Evolutionary conservation across 2,329 filamentous ascomycete genomes (phyloP).

Genomic region (Bipolaris gigantea): DNA sequence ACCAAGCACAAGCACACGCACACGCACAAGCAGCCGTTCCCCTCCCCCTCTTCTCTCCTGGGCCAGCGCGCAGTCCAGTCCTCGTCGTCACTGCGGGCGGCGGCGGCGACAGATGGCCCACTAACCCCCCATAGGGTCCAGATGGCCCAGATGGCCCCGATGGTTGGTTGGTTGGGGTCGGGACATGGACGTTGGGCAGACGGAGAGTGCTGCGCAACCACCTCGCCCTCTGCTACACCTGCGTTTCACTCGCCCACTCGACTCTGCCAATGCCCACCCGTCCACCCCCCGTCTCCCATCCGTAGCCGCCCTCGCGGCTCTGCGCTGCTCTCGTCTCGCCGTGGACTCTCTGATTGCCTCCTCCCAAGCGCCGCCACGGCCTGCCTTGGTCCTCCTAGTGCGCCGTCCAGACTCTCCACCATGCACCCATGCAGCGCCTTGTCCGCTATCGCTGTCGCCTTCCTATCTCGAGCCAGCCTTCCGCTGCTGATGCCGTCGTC

Average conservation of each 20-base stretch:
- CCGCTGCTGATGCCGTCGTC: constrained; percentile 6
- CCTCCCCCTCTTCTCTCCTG: no score
- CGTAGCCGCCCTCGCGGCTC: background rate
- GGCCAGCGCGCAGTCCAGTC: no score
- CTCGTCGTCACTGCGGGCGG: no score
- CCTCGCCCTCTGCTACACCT: no score
- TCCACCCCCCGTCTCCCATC: background rate
- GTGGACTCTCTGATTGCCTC: background rate
- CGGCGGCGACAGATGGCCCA: no score
- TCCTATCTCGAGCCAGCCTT: constrained; percentile 12
- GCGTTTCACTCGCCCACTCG: background rate
- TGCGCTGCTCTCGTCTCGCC: background rate
- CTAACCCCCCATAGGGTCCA: no score
- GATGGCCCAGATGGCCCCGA: no score
- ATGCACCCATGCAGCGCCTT: constrained; percentile 8
- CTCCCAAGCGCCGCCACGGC: constrained; percentile 4
- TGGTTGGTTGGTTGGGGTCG: no score
- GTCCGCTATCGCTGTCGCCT: constrained; percentile 12
- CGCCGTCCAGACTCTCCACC: constrained; percentile 21
- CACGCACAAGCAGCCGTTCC: no score
- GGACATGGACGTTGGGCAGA: no score
- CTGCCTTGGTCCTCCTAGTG: constrained; percentile 14
- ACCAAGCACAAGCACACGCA: no score
- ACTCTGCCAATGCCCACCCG: constrained; percentile 2
- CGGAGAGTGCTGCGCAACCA: no score